Evolutionary conservation across 2,329 filamentous ascomycete species (phyloP), one percentile per base, ranked within the genome.

Genomic region (Drechslerella coelobrocha): DNA sequence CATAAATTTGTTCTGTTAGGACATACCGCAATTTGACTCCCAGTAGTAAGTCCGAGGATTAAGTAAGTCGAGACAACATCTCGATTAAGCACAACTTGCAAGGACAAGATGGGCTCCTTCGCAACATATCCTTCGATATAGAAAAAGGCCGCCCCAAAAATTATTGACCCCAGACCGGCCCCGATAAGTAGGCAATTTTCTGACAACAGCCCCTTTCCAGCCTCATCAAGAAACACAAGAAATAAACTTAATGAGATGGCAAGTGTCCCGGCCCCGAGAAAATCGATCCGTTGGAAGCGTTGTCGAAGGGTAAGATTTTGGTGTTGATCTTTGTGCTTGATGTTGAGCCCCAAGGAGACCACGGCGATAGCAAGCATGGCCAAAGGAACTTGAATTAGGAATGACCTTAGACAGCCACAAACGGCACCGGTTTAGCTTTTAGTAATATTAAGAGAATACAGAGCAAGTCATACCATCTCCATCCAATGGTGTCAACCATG

Each of bases 331-430:
- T 63, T 55, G 14, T 51, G 26, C 2, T 10, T 9, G 21, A 71
- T 55, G 12, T 71, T 54, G 14, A 71, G 29, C 34, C 55, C 59
- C 4, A 86, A 75, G 52, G 83, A 83, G 10, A 91, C 89, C 12
- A 86, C 81, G 2, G 86, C 51, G 74, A 89, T 85, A 1, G 89
- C 89, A 1, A 87, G 55, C 4, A 87, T 76, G 68, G 88, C 89
- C 3, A 91, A 76, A 1, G 90, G 90, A 0, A 85, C 84, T 77
- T 93, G 90, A 1, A 82, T 82, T 6, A 90, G 78, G 76, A 94
- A 93, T 0, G 89, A 84, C 88, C 85, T 86, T 48, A 34, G 9
- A 37, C 53, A n/a, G 27, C 6, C 62, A 69, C 61, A 69, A 52
- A 57, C 59, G 65, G 34, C 34, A 60, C n/a, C n/a, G n/a, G 47